Percentiles rank a stretch among this genome's conserved stretches.
These are phyloP conservation scores for Cercospora brassicicola DNA, from an alignment of 2,329 filamentous ascomycete genomes.

Conservation along the genomic window DNA sequence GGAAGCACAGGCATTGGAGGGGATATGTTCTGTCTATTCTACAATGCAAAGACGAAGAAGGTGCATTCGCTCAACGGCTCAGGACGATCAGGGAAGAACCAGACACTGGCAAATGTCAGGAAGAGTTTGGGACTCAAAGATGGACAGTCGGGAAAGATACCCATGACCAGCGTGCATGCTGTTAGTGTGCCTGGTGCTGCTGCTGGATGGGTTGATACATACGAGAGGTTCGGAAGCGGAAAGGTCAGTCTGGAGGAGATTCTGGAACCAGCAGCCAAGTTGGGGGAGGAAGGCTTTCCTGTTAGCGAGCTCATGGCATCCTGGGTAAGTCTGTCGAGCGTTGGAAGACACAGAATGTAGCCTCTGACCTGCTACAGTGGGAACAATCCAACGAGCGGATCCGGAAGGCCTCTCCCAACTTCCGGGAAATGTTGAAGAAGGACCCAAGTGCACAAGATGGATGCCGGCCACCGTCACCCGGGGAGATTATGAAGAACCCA, in stretches of 20 bases:
- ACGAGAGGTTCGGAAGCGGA: slow-evolving; percentile 86
- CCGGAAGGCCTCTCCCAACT: slow-evolving; percentile 77
- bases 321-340: slow-evolving; percentile 57
- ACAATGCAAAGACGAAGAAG: slow-evolving; percentile 76
- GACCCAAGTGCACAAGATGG: slow-evolving; percentile 68
- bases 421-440: slow-evolving; percentile 79
- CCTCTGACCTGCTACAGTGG: slow-evolving; percentile 61
- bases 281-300: slow-evolving; percentile 86
- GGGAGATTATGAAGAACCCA: slow-evolving; percentile 87
- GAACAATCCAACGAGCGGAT: slow-evolving; percentile 61
- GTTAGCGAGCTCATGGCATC: slow-evolving; percentile 75
- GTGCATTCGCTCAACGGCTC: slow-evolving; percentile 90
- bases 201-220: slow-evolving; percentile 87
- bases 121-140: slow-evolving; percentile 66
- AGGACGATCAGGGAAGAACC: slow-evolving; percentile 72
- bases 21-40: slow-evolving; percentile 95
- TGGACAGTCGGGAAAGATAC: slow-evolving; percentile 61
- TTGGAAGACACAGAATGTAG: background rate
- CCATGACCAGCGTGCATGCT: slow-evolving; percentile 72
- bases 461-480: slow-evolving; percentile 70
- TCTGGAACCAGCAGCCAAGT: slow-evolving; percentile 75
- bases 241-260: slow-evolving; percentile 76
- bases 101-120: slow-evolving; percentile 68
- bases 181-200: slow-evolving; percentile 88
- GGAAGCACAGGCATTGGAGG: slow-evolving; percentile 92